Evolutionary conservation across 1,284 basidiomycete genomes (phyloP), one percentile per base, ranked within the genome.

Genomic region (Ganoderma meredithae): DNA sequence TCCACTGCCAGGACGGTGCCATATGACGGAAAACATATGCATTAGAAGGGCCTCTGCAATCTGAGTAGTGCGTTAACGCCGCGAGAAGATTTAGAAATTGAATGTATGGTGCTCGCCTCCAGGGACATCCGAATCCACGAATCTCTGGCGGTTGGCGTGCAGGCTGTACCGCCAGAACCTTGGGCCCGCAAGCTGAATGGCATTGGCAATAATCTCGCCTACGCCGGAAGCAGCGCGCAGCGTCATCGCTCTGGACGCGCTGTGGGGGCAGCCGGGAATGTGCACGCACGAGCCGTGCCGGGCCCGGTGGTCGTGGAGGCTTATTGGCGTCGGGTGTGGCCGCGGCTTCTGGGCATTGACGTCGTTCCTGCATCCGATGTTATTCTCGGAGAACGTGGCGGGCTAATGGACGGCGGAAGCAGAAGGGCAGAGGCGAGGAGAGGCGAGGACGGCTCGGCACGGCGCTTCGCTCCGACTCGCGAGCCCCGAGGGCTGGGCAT

Each of bases 401-500:
- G 22, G 22, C 47, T 10, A 49, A 49, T 7, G 10, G 22, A 12
- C 22, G 22, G 22, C 10, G 47, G 47, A 49, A 49, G 47, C 47
- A 25, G 22, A 12, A 25, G n/a, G n/a, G n/a, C n/a, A n/a, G n/a
- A n/a, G n/a, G n/a, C n/a, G n/a, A 22, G 2, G 22, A 22, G n/a
- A 25, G 22, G 8, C 9, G n/a, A 22, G 2, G 22, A 22, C 7
- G 44, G 44, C 44, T 47, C 44, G 44, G 44, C 44, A 9, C n/a
- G 7, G n/a, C 5, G 44, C 44, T 47, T 49, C 47, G 47, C 12
- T 22, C 19, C 47, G 9, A 3, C 13, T 55, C 15, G 27, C 17
- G 52, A 55, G 52, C 27, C 27, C 27, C 52, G 52, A 55, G 52
- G 52, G 15, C 52, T 33, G 52, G 52, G 52, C 27, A 55, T 55